phyloP scores from a whole-genome alignment of 78 protist genomes.

The Ministeria vibrans region DNA sequence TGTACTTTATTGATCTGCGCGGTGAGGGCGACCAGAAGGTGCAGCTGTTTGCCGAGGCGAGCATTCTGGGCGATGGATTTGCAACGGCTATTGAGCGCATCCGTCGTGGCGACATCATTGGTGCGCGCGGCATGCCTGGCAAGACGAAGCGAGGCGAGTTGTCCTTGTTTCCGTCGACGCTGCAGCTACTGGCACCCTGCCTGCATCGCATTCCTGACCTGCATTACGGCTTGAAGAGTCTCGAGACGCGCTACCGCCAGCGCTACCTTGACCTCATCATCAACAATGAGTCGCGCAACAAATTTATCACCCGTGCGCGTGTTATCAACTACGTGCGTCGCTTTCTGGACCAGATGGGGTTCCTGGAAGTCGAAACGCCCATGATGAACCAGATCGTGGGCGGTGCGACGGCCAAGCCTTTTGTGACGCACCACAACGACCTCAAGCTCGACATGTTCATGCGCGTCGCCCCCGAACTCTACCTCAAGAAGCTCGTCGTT shows the following conservation, averaged over 20 bases:
- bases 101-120: slow-evolving; percentile 97
- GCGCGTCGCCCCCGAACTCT: slow-evolving; percentile 99
- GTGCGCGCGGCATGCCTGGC: slow-evolving; percentile 87
- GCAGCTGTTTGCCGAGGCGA: slow-evolving; percentile 74
- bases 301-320: slow-evolving; percentile 65
- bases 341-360: slow-evolving; percentile 68
- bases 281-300: slow-evolving; percentile 59
- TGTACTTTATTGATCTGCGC: slow-evolving; percentile 80
- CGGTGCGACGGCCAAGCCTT: slow-evolving; percentile 99
- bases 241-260: slow-evolving; percentile 82
- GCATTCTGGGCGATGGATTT: slow-evolving; percentile 49
- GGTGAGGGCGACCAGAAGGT: slow-evolving; percentile 69
- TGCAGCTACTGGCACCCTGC: slow-evolving; percentile 93
- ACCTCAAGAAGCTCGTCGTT: slow-evolving; percentile 95
- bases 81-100: slow-evolving; percentile 33
- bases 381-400: slow-evolving; percentile 95
- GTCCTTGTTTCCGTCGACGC: slow-evolving; percentile 65
- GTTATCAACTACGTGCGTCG: slow-evolving; percentile 80
- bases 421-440: slow-evolving; percentile 96
- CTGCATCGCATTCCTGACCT: slow-evolving; percentile 86
- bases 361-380: slow-evolving; percentile 98
- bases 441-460: slow-evolving; percentile 87
- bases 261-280: slow-evolving; percentile 95
- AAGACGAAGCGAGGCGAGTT: slow-evolving; percentile 92
- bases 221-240: slow-evolving; percentile 33